Evolutionary conservation across 2,329 filamentous ascomycete genomes (phyloP), one percentile per base, ranked within the genome.

Genomic region (Scytalidium sp.): DNA sequence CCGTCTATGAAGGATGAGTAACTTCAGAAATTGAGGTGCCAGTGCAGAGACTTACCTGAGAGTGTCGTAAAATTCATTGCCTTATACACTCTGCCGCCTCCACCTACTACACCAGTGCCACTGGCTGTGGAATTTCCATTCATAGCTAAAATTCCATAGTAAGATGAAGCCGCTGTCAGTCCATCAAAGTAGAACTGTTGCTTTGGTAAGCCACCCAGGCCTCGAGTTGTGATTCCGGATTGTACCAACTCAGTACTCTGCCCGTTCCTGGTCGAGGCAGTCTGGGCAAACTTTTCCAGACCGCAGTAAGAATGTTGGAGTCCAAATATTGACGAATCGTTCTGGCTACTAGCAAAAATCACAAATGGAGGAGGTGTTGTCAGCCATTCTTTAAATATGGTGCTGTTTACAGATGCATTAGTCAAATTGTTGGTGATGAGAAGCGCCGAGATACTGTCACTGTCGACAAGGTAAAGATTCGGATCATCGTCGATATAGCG

Each of bases 101-200:
- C 86, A 17, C 84, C 83, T 13, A 84, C 74, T 3, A 77, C 74
- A 11, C 78, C 77, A 32, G 74, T 67, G 1, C 78, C 78, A 3
- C 71, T 71, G 8, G 72, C 74, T 19, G 79, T 85, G 1, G 75
- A 75, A 62, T 79, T 81, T 13, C 70, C 72, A 56, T 52, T 75
- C 73, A 67, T 82, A 73, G 88, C 88, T 13, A 97, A 71, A 47
- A 91, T 85, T 1, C 83, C 90, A 32, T 75, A 74, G 61, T 97
- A 97, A 0, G 70, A 74, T 3, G 86, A 84, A 58, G 83, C 89
- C 3, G 78, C 71, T 53, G 90, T 88, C 39, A 99, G 78, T 1
- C 84, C 83, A 32, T 79, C 83, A 43, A 97, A 76, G 60, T 93
- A 90, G 66, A 99, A 96, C 61, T 96, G 90, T 65, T 96, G 86